A percentile compares a stretch with the other conserved stretches of the same genome.
Conservation (phyloP, 2,329 filamentous ascomycete genomes). For the Chlorencoelia australis region DNA sequence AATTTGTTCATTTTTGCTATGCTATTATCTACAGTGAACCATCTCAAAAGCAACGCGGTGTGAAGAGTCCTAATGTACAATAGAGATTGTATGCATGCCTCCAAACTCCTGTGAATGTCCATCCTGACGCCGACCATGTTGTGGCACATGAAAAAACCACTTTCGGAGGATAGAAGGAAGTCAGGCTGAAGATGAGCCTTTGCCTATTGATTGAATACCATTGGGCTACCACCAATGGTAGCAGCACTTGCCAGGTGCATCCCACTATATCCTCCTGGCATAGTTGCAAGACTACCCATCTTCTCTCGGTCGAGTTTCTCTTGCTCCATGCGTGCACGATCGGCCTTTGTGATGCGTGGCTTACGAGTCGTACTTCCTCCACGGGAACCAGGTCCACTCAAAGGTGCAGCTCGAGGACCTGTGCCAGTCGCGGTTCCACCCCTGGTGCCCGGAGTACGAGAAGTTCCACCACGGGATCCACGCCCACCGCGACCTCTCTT, state of each 20-base stretch:
- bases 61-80: slow-evolving; percentile 10
- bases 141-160: no score
- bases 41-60: neutral
- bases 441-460: slow-evolving; percentile 54
- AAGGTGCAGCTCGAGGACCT: slow-evolving; percentile 39
- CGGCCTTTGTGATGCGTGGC: slow-evolving; percentile 76
- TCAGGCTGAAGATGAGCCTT: neutral
- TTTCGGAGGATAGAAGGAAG: neutral
- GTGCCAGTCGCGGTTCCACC: slow-evolving; percentile 7
- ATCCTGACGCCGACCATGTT: slow-evolving; percentile 3
- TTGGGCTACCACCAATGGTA: slow-evolving; percentile 24
- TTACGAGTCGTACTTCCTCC: slow-evolving; percentile 68
- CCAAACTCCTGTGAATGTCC: slow-evolving; percentile 3
- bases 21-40: no score
- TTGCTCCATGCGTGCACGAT: slow-evolving; percentile 69
- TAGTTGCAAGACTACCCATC: slow-evolving; percentile 23
- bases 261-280: slow-evolving; percentile 20
- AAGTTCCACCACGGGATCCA: slow-evolving; percentile 54
- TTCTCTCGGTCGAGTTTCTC: slow-evolving; percentile 69
- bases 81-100: slow-evolving; percentile 2
- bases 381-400: slow-evolving; percentile 55
- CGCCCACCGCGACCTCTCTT: slow-evolving; percentile 43
- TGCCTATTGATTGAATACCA: slow-evolving; percentile 25
- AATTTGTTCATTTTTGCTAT: no score
- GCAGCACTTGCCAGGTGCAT: slow-evolving; percentile 22